Base-by-base conservation (phyloP, 371 early-diverging fungal species). In the Rhizopus delemar region DNA sequence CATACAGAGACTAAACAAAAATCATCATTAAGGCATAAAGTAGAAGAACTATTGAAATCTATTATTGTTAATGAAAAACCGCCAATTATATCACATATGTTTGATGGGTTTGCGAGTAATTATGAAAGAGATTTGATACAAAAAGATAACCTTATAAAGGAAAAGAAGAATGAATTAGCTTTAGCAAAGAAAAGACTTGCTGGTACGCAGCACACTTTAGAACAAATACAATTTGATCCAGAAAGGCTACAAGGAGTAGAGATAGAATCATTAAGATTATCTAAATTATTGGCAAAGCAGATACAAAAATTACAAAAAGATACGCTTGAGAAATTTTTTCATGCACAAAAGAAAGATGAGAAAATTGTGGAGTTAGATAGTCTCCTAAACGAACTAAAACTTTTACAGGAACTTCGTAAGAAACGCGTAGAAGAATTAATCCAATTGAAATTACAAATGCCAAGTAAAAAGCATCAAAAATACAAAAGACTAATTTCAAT, bases 401-500 rank as follows among this genome's bases (percentile, higher is more conserved):
- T 33, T n/a, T 22, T 60, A n/a, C 50, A 73, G 36, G 38, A 68
- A 34, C 51, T 46, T 2, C 56, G 74, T 41, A 56, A 62, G 35
- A 28, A 53, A 36, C 45, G 59, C 22, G 68, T 72, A 5, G 65
- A 70, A 5, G 49, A 55, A 31, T 29, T 74, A 9, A 57, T 71
- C 8, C 28, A 50, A 4, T 41, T 74, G 2, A 46, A 57, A 48
- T 41, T 68, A 8, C 62, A 66, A 29, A 62, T 60, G n/a, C 75
- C 80, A 0, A 60, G 60, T 35, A 66, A 67, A 46, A 57, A 66
- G 15, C 74, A 74, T 55, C 76, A 75, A 59, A 73, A 76, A 28
- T 76, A 76, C 49, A 79, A 74, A 32, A 69, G 75, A 8, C 45
- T 79, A 9, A 76, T 79, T 29, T 72, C 73, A 32, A 68, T 74